These are phyloP conservation scores for Mycena leptocephala DNA, from an alignment of 768 basidiomycete genomes.

Conservation along the genomic window DNA sequence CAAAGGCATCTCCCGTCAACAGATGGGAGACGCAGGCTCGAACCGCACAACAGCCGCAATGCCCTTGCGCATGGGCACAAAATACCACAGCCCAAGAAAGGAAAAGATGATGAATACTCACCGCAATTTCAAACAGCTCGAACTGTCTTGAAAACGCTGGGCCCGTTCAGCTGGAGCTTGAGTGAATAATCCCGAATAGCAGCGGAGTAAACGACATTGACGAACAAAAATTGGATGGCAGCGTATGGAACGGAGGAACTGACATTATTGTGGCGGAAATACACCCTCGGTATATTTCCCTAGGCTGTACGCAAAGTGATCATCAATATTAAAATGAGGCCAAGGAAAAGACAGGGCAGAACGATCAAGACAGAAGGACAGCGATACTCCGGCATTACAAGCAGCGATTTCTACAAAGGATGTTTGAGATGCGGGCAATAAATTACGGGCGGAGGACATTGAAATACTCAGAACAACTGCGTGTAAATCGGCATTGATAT, in stretches of 20 bases:
- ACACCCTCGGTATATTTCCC: background rate
- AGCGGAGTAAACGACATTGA: background rate
- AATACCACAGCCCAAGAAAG: too few relatives aligned
- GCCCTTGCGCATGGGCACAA: too few relatives aligned
- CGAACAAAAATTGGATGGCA: background rate
- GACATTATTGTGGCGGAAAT: background rate
- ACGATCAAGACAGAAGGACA: background rate
- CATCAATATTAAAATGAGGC: background rate
- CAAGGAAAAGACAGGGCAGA: background rate
- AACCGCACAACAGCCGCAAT: too few relatives aligned
- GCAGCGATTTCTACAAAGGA: background rate
- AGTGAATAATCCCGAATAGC: background rate
- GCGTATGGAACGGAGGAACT: background rate
- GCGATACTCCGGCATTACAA: background rate
- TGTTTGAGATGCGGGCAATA: background rate
- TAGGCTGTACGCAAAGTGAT: background rate
- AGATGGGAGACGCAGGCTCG: too few relatives aligned
- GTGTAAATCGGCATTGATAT: too few relatives aligned
- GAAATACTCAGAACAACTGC: too few relatives aligned
- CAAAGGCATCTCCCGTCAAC: too few relatives aligned
- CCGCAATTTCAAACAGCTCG: background rate
- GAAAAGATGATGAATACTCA: too few relatives aligned
- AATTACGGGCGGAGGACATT: too few relatives aligned
- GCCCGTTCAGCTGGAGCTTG: background rate
- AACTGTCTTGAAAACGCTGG: background rate